Base-by-base conservation (phyloP, 1,284 basidiomycete species). In the Phlebopus sp. region DNA sequence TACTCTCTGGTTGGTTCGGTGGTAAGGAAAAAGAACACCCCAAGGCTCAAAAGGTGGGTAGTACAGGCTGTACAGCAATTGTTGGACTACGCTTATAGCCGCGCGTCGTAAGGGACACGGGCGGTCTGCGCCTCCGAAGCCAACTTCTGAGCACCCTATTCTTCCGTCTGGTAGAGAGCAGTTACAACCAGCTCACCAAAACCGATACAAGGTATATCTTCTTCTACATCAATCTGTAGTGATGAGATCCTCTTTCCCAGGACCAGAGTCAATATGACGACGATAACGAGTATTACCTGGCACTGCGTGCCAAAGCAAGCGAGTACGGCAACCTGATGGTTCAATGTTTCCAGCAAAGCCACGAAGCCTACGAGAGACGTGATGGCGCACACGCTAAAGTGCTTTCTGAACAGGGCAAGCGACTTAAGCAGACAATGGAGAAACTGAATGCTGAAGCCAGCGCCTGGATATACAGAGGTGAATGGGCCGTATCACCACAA, bases 401-500 rank as follows among this genome's bases (percentile, higher is more conserved):
- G 52, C 75, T 97, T 29, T 91, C 86, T 9, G 80, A 85, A 54
- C 64, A 94, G 68, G 96, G 93, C 7, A 92, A 95, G 67, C 70
- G 73, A 42, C 90, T 95, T 67, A 84, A 94, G 69, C 62, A 69
- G 11, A 78, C 82, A 60, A 94, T 94, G 86, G 85, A 91, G 55
- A 68, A 78, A 41, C 69, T 95, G 55, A 95, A 99, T 66, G 77
- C 78, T 52, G 72, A 97, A 68, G 97, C 96, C 1, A 84, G 85
- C 49, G 81, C 87, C 44, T 96, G 91, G 90, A 97, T 98, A 56
- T 98, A 86, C 65, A 69, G 72, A 49, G 82, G 91, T 92, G 56
- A 53, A 70, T 29, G 27, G 9, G 32, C 11, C 4, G 13, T 36
- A 41, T 14, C 4, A 18, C 15, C 43, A 23, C 21, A 25, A 14